Conservation (phyloP, 1,139 yeast species). For the Taiozyma onychis region DNA sequence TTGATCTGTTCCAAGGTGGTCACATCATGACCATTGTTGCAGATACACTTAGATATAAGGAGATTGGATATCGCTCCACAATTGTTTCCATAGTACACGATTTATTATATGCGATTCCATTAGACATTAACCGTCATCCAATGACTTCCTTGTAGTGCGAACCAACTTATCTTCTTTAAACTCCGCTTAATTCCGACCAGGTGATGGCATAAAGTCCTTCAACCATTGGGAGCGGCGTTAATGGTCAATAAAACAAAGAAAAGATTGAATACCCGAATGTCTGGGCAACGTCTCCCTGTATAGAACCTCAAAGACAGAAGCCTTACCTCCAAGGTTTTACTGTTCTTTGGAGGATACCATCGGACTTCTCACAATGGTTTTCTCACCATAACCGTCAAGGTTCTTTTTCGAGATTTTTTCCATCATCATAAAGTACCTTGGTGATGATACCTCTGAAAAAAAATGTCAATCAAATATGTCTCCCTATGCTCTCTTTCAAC, state of each 20-base stretch:
- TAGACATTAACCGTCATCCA: too few relatives aligned
- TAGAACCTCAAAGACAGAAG: neutral
- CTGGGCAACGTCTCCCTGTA: neutral
- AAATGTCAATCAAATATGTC: neutral
- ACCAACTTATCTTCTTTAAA: too few relatives aligned
- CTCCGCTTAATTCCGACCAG: too few relatives aligned
- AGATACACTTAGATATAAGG: too few relatives aligned
- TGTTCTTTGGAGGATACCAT: neutral
- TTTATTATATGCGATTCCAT: too few relatives aligned
- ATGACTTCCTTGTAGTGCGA: too few relatives aligned
- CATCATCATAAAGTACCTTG: neutral
- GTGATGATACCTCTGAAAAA: neutral
- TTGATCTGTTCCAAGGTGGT: slow-evolving; percentile 6
- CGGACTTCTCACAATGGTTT: neutral
- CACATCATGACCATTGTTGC: too few relatives aligned
- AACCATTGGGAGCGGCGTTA: too few relatives aligned
- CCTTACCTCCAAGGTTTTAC: neutral
- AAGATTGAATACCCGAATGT: neutral
- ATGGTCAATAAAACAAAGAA: too few relatives aligned
- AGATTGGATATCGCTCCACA: too few relatives aligned
- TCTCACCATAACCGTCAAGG: neutral
- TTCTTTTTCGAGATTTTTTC: neutral
- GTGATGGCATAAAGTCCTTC: too few relatives aligned
- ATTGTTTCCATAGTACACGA: too few relatives aligned
- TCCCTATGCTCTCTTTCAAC: neutral